phyloP scores from a whole-genome alignment of 1,139 yeast species.

The Kazachstania sp. region DNA sequence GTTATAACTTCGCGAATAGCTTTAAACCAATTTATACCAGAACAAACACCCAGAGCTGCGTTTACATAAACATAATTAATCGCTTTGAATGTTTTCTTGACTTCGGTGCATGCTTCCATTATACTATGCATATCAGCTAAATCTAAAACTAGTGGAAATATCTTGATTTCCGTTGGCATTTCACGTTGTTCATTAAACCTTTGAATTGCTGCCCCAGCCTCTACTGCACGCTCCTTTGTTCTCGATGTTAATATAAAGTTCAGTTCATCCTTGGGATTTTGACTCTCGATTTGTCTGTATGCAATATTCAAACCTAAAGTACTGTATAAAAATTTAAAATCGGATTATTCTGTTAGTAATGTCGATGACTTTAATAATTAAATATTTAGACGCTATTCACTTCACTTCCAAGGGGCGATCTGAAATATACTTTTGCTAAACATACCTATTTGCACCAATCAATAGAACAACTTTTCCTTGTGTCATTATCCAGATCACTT shows the following conservation, averaged over 20 bases:
- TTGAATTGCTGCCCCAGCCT: constrained; percentile 55
- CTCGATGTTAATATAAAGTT: constrained; percentile 83
- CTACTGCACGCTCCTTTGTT: constrained; percentile 71
- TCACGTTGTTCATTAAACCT: constrained; percentile 37
- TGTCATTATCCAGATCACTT: no score
- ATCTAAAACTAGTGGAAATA: constrained; percentile 78
- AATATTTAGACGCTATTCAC: not conserved
- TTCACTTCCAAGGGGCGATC: not conserved
- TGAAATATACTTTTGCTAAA: not conserved
- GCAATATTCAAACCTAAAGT: constrained; percentile 82
- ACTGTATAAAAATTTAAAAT: constrained; percentile 33
- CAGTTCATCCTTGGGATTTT: constrained; percentile 46
- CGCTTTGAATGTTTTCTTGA: constrained; percentile 51
- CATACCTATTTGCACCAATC: constrained; percentile 53
- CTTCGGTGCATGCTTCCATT: constrained; percentile 59
- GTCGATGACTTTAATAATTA: not conserved
- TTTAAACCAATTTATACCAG: constrained; percentile 75
- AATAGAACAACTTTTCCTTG: constrained; percentile 39
- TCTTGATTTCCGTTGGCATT: constrained; percentile 54
- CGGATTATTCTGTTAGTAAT: not conserved
- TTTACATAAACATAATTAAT: constrained; percentile 76
- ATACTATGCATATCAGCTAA: constrained; percentile 86
- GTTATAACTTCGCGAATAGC: constrained; percentile 59
- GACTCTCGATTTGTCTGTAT: constrained; percentile 58
- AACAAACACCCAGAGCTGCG: constrained; percentile 82